phyloP scores from a whole-genome alignment of 805 yeast genomes.

The Candida hispaniensis region DNA sequence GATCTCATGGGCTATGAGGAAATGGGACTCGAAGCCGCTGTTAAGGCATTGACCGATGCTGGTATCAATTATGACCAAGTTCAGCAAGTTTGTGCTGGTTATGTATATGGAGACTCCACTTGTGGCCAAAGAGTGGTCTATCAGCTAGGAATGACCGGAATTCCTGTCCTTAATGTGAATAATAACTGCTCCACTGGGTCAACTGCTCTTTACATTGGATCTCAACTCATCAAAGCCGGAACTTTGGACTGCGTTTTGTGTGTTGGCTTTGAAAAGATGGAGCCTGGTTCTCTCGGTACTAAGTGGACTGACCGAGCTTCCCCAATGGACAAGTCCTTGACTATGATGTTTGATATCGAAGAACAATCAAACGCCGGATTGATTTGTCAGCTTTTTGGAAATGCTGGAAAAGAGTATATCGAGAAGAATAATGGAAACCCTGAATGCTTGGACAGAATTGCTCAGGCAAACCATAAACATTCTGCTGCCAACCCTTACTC shows the following conservation, averaged over 20 bases:
- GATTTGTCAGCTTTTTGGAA: conserved; percentile 23
- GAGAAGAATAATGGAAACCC: conserved; percentile 20
- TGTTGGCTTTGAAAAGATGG: conserved; percentile 24
- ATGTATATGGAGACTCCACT: conserved; percentile 23
- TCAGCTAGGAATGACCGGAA: conserved; percentile 24
- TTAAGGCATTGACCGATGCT: conserved; percentile 23
- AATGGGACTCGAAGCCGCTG: conserved; percentile 23
- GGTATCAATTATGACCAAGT: conserved; percentile 23
- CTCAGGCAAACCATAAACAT: conserved; percentile 22
- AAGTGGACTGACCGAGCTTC: conserved; percentile 22
- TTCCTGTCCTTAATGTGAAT: conserved; percentile 23
- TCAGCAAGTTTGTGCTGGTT: conserved; percentile 21
- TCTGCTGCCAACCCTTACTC: conserved; percentile 24
- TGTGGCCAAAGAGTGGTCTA: conserved; percentile 23
- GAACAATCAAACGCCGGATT: conserved; percentile 19
- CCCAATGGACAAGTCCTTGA: conserved; percentile 19
- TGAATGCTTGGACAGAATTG: conserved; percentile 21
- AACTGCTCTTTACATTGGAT: conserved; percentile 21
- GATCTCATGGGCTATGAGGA: conserved; percentile 21
- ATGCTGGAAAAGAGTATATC: conserved; percentile 22
- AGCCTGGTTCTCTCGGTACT: conserved; percentile 21
- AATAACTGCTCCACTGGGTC: conserved; percentile 25
- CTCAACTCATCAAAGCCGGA: conserved; percentile 20
- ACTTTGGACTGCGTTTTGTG: conserved; percentile 22
- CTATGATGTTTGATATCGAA: conserved; percentile 20